Conservation (phyloP, 2,329 filamentous ascomycete species). For the Cytospora leucostoma region DNA sequence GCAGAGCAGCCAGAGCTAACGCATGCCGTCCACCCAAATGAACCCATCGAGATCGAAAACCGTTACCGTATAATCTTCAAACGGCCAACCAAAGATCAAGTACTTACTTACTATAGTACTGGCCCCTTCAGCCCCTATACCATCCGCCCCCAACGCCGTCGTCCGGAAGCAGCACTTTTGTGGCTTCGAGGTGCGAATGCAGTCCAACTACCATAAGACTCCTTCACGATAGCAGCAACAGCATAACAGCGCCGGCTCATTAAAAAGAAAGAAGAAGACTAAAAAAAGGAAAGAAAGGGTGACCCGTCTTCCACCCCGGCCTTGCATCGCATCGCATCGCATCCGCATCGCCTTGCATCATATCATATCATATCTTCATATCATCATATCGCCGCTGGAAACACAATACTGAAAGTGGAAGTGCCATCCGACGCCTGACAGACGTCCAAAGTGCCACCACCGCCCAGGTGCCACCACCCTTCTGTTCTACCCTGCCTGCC, state of each 20-base stretch:
- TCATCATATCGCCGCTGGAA: slow-evolving; percentile 2
- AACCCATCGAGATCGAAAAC: background rate
- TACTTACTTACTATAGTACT: background rate
- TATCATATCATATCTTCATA: background rate
- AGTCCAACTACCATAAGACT: background rate
- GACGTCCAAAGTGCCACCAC: slow-evolving; percentile 7
- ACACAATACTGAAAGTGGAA: slow-evolving; percentile 10
- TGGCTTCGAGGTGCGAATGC: background rate
- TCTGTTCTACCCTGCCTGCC: too few relatives aligned
- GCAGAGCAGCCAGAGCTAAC: too few relatives aligned
- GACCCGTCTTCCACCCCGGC: background rate
- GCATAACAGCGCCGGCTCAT: background rate
- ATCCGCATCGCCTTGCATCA: background rate
- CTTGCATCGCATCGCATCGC: background rate
- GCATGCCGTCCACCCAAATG: background rate
- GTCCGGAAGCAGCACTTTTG: background rate
- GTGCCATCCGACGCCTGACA: slow-evolving; percentile 6
- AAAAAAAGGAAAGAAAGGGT: background rate
- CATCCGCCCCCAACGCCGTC: background rate
- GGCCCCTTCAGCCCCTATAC: too few relatives aligned
- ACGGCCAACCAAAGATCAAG: background rate
- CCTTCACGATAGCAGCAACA: background rate
- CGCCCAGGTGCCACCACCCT: background rate
- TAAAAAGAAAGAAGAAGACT: too few relatives aligned
- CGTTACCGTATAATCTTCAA: background rate